Conservation (phyloP, 1,139 yeast genomes). For the Spathaspora sp. region DNA sequence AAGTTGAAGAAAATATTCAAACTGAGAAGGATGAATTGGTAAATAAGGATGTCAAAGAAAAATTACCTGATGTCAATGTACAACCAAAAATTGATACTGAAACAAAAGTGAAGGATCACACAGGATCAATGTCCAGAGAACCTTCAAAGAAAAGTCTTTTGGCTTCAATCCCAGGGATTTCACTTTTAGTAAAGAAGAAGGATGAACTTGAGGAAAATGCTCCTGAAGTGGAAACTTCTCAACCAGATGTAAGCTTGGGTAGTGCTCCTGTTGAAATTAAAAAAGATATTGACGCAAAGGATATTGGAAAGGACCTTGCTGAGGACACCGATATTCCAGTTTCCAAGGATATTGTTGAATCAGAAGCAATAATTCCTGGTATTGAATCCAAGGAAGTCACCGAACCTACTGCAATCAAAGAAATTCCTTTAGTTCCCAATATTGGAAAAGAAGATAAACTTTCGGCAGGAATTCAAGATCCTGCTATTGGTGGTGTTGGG, state of each 20-base stretch:
- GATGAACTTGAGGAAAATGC: background rate
- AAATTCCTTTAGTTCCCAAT: background rate
- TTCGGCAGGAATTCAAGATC: background rate
- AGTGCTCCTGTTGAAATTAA: background rate
- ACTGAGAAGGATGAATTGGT: background rate
- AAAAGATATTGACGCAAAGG: background rate
- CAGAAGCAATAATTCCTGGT: background rate
- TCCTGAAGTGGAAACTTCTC: background rate
- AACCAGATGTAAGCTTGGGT: background rate
- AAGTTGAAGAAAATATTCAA: background rate
- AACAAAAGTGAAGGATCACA: background rate
- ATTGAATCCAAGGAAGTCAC: background rate
- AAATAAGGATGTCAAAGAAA: background rate
- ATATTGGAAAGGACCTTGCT: background rate
- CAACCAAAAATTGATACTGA: background rate
- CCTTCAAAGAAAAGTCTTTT: slow-evolving; percentile 1
- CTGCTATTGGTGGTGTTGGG: background rate
- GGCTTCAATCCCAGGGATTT: slow-evolving; percentile 2
- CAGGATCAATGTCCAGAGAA: background rate
- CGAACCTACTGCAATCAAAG: background rate
- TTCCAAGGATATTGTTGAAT: background rate
- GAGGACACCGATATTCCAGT: background rate
- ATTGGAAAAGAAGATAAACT: background rate
- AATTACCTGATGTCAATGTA: background rate
- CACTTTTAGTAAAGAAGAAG: background rate